These are phyloP conservation scores for Plectosphaerella cucumerina DNA, from an alignment of 2,329 filamentous ascomycete genomes.

Conservation along the genomic window DNA sequence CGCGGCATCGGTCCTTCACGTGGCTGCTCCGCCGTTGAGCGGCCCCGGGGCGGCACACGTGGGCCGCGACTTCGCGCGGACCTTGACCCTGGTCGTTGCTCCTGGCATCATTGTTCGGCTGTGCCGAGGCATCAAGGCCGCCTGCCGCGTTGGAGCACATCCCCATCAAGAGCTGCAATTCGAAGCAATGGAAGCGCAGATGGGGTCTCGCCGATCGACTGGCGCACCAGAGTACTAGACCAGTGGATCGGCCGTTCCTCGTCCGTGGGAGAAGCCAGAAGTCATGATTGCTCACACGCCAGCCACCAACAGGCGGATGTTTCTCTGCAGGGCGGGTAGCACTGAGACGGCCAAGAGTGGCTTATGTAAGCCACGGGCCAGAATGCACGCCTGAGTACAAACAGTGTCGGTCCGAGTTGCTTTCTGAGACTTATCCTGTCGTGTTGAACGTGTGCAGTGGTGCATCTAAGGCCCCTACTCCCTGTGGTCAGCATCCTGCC, in stretches of 20 bases:
- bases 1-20: not conserved
- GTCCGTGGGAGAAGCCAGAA: too few species aligned
- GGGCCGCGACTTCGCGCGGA: not conserved
- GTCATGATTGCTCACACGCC: not conserved
- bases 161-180: not conserved
- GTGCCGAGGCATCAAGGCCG: slow-evolving; percentile 2
- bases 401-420: too few species aligned
- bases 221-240: too few species aligned
- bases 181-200: not conserved
- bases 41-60: not conserved
- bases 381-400: too few species aligned
- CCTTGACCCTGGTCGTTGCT: slow-evolving; percentile 5
- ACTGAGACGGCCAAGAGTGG: too few species aligned
- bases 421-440: too few species aligned
- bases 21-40: not conserved
- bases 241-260: too few species aligned
- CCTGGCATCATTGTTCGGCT: not conserved
- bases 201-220: not conserved
- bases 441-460: too few species aligned
- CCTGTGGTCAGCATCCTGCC: too few species aligned
- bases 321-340: not conserved
- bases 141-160: not conserved
- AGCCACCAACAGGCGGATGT: not conserved
- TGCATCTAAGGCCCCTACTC: too few species aligned
- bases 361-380: too few species aligned